Percentiles rank a stretch among this genome's conserved stretches.
Evolutionary conservation across 148 eudicot genomes (phyloP).

Genomic region (Vaccinium vitisidaea): DNA sequence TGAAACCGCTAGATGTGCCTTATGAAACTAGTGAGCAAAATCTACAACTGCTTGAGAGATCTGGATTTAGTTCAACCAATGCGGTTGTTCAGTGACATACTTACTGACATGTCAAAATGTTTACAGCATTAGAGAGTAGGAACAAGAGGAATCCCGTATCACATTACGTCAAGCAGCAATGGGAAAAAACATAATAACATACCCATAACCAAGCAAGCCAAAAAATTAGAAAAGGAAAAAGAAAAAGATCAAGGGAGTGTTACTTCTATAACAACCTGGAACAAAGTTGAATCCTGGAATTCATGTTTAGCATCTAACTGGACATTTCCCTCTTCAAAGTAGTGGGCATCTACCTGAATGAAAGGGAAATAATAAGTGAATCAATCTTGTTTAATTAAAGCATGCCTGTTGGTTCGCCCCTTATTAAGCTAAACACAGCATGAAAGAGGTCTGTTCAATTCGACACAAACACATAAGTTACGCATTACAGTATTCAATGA

Average conservation of each 20-base stretch:
- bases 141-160: not conserved
- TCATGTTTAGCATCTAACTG: conserved; percentile 94
- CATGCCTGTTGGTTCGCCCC: not conserved
- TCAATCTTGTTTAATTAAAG: not conserved
- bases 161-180: not conserved
- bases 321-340: conserved; percentile 98
- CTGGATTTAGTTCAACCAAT: not conserved
- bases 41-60: not conserved
- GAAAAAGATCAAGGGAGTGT: not conserved
- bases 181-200: not conserved
- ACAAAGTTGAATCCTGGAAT: conserved; percentile 79
- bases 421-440: not conserved
- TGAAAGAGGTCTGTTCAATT: not conserved
- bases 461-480: not conserved
- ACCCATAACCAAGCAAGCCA: not conserved
- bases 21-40: not conserved
- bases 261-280: conserved; percentile 54
- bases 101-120: not conserved
- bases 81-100: not conserved
- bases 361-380: conserved; percentile 15
- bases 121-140: not conserved
- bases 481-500: conserved; percentile 6
- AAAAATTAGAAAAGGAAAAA: not conserved
- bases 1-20: not conserved
- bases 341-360: conserved; percentile 89